Percentiles rank a stretch among this genome's conserved stretches.
Conservation (phyloP, 1,284 basidiomycete genomes). For the Anthracocystis walkeri region DNA sequence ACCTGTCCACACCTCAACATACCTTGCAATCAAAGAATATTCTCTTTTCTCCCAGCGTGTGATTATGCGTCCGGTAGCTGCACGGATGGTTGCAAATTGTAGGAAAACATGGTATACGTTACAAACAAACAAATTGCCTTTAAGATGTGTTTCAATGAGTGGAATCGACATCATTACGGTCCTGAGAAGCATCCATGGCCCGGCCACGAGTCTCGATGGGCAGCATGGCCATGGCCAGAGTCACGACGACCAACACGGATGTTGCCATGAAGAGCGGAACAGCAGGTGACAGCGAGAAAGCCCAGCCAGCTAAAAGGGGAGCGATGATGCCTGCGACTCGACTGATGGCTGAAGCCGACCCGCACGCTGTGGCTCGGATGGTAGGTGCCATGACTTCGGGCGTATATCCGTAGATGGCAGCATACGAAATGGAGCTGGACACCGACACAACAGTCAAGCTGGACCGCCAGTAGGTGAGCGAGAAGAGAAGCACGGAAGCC, state of each 20-base stretch:
- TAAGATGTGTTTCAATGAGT: not conserved
- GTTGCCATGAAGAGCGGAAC: slow-evolving; percentile 48
- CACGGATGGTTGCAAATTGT: too few species aligned
- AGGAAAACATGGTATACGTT: too few species aligned
- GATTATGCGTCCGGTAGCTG: too few species aligned
- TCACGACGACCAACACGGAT: slow-evolving; percentile 30
- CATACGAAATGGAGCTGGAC: slow-evolving; percentile 62
- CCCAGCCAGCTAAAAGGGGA: slow-evolving; percentile 59
- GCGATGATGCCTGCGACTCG: slow-evolving; percentile 64
- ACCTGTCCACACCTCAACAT: not conserved
- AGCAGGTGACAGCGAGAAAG: slow-evolving; percentile 33
- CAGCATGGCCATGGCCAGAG: slow-evolving; percentile 38
- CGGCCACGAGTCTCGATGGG: slow-evolving; percentile 53
- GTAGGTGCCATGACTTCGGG: slow-evolving; percentile 64
- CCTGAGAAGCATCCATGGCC: slow-evolving; percentile 7
- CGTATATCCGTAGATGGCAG: slow-evolving; percentile 66
- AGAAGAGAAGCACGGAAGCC: slow-evolving; percentile 52
- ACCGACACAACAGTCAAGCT: slow-evolving; percentile 55
- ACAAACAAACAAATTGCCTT: not conserved
- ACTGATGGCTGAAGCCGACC: slow-evolving; percentile 61
- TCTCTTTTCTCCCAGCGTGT: not conserved
- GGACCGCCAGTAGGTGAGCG: slow-evolving; percentile 26
- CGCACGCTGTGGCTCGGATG: slow-evolving; percentile 62
- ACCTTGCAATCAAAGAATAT: slow-evolving; percentile 26
- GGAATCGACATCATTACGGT: slow-evolving; percentile 1